Conservation (phyloP, 306 rosid species). For the Malus domestica region DNA sequence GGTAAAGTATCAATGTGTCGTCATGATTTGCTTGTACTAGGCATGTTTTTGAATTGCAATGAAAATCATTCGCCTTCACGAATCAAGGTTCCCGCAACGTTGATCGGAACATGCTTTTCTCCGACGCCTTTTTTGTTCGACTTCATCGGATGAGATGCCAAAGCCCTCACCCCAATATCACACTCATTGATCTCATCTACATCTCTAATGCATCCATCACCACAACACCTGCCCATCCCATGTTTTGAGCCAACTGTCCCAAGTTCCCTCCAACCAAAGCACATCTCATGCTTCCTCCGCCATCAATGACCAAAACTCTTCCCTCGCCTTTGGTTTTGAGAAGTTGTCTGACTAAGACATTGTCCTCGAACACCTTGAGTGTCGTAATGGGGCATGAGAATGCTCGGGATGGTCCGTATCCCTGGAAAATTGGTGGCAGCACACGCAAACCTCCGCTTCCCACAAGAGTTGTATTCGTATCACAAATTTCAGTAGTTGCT, state of each 20-base stretch:
- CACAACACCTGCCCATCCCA: slow-evolving; percentile 72
- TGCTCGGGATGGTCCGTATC: slow-evolving; percentile 42
- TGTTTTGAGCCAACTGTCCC: slow-evolving; percentile 42
- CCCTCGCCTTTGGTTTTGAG: slow-evolving; percentile 58
- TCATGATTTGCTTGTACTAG: too few species aligned
- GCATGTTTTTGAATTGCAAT: too few species aligned
- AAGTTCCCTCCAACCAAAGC: slow-evolving; percentile 49
- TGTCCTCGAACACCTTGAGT: slow-evolving; percentile 71
- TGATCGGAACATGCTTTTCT: slow-evolving; percentile 16
- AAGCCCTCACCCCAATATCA: slow-evolving; percentile 67
- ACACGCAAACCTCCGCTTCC: slow-evolving; percentile 40
- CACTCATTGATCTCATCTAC: slow-evolving; percentile 75
- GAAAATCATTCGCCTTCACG: slow-evolving; percentile 54
- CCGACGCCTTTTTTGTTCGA: slow-evolving; percentile 46
- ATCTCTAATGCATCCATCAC: slow-evolving; percentile 82
- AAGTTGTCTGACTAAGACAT: slow-evolving; percentile 52
- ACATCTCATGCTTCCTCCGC: slow-evolving; percentile 46
- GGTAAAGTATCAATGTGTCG: too few species aligned
- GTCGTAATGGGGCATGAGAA: slow-evolving; percentile 60
- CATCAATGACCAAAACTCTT: slow-evolving; percentile 41
- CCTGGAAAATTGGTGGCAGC: slow-evolving; percentile 43
- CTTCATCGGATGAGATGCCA: slow-evolving; percentile 58
- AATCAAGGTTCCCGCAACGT: slow-evolving; percentile 52
- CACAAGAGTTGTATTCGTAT: slow-evolving; percentile 29
- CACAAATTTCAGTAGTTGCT: slow-evolving; percentile 40